Evolutionary conservation across 768 basidiomycete species (phyloP).

Genomic region (Jaapia argillacea): DNA sequence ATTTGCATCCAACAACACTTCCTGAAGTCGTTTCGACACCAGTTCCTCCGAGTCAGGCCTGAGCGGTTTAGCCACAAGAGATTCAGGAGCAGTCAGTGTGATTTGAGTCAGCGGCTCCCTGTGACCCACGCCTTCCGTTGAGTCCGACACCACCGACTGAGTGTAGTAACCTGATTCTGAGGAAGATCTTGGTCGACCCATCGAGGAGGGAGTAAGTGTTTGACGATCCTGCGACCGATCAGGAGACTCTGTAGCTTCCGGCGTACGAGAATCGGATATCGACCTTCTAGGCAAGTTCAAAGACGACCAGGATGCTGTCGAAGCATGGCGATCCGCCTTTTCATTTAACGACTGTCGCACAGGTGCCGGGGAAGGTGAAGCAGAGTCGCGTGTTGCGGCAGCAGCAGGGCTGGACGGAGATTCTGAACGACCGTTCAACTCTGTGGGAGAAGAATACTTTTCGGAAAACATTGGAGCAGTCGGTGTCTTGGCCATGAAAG

Average conservation of each 20-base stretch:
- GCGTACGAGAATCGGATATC: not conserved
- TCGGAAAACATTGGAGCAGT: not conserved
- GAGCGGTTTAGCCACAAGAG: slow-evolving; percentile 15
- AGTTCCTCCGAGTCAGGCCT: slow-evolving; percentile 33
- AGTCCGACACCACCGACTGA: not conserved
- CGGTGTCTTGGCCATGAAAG: not conserved
- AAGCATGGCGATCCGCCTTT: not conserved
- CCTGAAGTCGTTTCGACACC: slow-evolving; percentile 43
- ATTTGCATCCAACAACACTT: slow-evolving; percentile 49
- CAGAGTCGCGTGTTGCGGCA: no score
- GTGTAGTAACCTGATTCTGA: not conserved
- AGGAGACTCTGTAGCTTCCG: no score
- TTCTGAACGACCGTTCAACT: no score
- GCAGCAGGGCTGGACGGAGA: no score
- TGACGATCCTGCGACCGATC: no score
- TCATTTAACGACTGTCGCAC: not conserved
- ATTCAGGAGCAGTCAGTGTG: slow-evolving; percentile 36
- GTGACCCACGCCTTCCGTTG: not conserved
- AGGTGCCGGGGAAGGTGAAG: no score
- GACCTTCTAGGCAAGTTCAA: not conserved
- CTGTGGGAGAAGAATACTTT: not conserved
- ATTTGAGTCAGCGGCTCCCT: slow-evolving; percentile 20
- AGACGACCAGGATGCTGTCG: not conserved
- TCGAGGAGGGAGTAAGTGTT: not conserved
- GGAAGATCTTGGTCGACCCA: not conserved